phyloP scores from a whole-genome alignment of 2,329 filamentous ascomycete genomes.

The Aschersonia sp. region DNA sequence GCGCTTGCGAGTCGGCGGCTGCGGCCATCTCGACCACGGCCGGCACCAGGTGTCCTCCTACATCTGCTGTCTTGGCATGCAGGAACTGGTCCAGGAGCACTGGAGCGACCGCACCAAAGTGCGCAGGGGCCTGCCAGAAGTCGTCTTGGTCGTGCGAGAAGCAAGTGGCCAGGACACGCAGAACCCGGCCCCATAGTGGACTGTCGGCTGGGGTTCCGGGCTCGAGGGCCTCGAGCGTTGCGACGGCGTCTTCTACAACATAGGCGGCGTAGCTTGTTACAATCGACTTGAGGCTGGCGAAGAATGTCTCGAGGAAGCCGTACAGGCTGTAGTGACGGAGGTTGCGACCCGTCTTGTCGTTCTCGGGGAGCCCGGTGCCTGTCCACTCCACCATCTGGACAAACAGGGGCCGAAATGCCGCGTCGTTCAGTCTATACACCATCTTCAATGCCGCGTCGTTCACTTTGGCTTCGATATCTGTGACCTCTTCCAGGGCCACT shows the following conservation, averaged over 20 bases:
- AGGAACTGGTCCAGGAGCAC: conserved; percentile 56
- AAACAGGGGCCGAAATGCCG: conserved; percentile 85
- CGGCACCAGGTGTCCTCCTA: conserved; percentile 47
- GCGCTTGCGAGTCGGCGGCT: conserved; percentile 71
- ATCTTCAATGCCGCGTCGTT: conserved; percentile 70
- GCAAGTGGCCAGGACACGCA: conserved; percentile 57
- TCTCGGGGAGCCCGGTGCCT: conserved; percentile 42
- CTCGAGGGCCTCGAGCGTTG: conserved; percentile 38
- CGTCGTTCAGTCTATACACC: conserved; percentile 94
- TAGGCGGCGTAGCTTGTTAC: conserved; percentile 87
- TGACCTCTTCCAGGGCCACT: conserved; percentile 30
- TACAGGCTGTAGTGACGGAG: conserved; percentile 65
- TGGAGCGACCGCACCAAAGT: conserved; percentile 60
- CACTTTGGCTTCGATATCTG: conserved; percentile 47
- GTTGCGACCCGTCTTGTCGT: conserved; percentile 40
- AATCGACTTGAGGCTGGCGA: conserved; percentile 78
- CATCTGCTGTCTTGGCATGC: conserved; percentile 27
- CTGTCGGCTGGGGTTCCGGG: conserved; percentile 35
- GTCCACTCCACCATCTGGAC: conserved; percentile 75
- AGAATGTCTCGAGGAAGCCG: conserved; percentile 67
- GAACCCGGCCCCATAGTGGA: conserved; percentile 52
- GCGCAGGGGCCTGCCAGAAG: conserved; percentile 87
- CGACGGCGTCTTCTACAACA: conserved; percentile 60
- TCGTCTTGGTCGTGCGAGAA: conserved; percentile 88
- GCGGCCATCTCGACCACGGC: conserved; percentile 67